A percentile compares a stretch with the other conserved stretches of the same genome.
Conservation (phyloP, 2,329 filamentous ascomycete genomes). For the Lecanicillium sp. region DNA sequence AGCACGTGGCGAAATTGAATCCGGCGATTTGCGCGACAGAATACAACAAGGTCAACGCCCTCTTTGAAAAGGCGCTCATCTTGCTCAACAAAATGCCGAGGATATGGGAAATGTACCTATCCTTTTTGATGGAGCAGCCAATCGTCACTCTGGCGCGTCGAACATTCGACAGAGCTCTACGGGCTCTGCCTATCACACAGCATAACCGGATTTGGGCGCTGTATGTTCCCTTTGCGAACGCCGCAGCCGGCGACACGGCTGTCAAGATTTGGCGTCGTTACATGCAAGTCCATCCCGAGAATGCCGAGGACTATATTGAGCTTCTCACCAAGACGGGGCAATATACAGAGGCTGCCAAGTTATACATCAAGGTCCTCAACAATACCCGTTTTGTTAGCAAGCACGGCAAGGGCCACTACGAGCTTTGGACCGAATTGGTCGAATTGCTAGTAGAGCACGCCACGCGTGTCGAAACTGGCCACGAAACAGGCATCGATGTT, state of each 20-base stretch:
- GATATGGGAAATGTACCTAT: constrained; percentile 97
- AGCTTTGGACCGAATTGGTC: constrained; percentile 97
- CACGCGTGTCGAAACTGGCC: constrained; percentile 70
- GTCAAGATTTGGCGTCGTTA: constrained; percentile 92
- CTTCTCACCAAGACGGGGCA: constrained; percentile 71
- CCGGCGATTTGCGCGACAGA: constrained; percentile 71
- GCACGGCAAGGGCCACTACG: constrained; percentile 87
- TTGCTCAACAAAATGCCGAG: constrained; percentile 97
- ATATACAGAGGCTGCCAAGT: constrained; percentile 84
- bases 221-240: constrained; percentile 85
- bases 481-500: constrained; percentile 78
- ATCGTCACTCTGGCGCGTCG: constrained; percentile 77
- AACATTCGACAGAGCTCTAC: constrained; percentile 85
- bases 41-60: constrained; percentile 85
- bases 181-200: constrained; percentile 87
- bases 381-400: constrained; percentile 87
- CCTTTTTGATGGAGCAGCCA: constrained; percentile 86
- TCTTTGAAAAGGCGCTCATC: constrained; percentile 88
- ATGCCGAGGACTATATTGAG: constrained; percentile 91
- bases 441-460: constrained; percentile 89
- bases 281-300: constrained; percentile 94
- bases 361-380: constrained; percentile 88
- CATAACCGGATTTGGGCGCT: constrained; percentile 93
- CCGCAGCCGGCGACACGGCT: constrained; percentile 80
- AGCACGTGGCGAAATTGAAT: constrained; percentile 76